phyloP scores from a whole-genome alignment of 305 asterid genomes.

The Fraxinus ornus region DNA sequence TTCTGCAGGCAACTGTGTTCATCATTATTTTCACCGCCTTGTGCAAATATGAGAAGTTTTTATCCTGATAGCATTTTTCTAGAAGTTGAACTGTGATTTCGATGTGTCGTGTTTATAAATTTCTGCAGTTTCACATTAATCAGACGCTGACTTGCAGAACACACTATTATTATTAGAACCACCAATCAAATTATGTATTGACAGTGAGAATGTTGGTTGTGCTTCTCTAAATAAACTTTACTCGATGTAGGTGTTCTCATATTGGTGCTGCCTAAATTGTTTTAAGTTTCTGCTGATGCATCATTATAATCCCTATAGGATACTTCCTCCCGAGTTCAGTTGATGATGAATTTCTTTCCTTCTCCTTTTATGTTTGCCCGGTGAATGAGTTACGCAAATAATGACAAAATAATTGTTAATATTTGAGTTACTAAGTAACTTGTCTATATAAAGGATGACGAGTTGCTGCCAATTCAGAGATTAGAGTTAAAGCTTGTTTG shows the following conservation, averaged over 20 bases:
- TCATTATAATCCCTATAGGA: slow-evolving; percentile 2
- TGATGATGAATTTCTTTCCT: background rate
- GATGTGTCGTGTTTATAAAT: background rate
- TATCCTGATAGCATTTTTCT: background rate
- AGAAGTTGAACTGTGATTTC: background rate
- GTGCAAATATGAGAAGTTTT: background rate
- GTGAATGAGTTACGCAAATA: background rate
- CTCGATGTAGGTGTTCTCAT: background rate
- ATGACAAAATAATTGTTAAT: background rate
- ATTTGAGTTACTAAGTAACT: background rate
- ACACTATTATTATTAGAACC: background rate
- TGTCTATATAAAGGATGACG: background rate
- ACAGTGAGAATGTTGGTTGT: background rate
- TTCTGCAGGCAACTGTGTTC: background rate
- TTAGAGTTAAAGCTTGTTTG: background rate
- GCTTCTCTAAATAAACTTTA: background rate
- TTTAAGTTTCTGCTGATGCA: background rate
- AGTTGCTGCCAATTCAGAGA: background rate
- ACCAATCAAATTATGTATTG: background rate
- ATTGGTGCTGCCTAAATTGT: background rate
- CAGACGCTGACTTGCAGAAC: background rate
- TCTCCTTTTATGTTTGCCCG: background rate
- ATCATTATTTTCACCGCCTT: background rate
- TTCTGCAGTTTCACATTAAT: background rate
- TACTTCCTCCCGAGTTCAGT: background rate